Percentiles rank a stretch among this genome's conserved stretches.
Evolutionary conservation across 208 protist species (phyloP).

Genomic region (Leishmania major): DNA sequence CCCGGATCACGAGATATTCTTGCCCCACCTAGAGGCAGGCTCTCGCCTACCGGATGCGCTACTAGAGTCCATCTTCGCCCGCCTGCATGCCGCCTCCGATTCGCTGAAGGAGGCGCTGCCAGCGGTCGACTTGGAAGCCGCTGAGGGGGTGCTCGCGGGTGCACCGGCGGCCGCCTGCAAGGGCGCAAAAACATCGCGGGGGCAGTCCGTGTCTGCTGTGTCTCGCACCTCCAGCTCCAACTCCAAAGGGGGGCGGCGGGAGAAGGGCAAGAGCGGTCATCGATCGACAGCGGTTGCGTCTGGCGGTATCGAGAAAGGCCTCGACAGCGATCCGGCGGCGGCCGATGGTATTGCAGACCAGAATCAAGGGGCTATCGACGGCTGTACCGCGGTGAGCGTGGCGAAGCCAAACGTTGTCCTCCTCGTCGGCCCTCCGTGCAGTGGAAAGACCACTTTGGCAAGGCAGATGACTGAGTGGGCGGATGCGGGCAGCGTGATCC

Average conservation of each 20-base stretch:
- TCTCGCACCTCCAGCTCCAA: not conserved
- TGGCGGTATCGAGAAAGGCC: not conserved
- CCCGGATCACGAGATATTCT: slow-evolving; percentile 51
- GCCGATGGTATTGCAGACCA: not conserved
- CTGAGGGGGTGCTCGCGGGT: not conserved
- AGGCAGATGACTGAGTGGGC: slow-evolving; percentile 28
- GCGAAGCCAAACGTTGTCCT: slow-evolving; percentile 43
- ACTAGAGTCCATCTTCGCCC: slow-evolving; percentile 64
- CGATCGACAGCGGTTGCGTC: not conserved
- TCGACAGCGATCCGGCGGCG: not conserved
- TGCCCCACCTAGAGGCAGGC: slow-evolving; percentile 65
- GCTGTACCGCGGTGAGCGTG: not conserved
- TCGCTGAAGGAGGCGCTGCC: slow-evolving; percentile 15
- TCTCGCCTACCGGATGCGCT: slow-evolving; percentile 69
- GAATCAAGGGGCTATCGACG: not conserved
- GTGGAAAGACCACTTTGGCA: slow-evolving; percentile 77
- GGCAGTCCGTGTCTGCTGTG: not conserved
- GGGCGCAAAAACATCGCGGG: not conserved
- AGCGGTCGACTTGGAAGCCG: not conserved
- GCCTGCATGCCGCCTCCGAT: slow-evolving; percentile 30
- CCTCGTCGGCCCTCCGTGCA: slow-evolving; percentile 76
- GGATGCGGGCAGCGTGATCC: slow-evolving; percentile 18
- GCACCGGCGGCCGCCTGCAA: not conserved
- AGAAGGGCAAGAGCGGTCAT: slow-evolving; percentile 10
- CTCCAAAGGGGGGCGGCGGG: slow-evolving; percentile 11